Conservation (phyloP, 441 rosid species). For the Syzygium syzygioides region DNA sequence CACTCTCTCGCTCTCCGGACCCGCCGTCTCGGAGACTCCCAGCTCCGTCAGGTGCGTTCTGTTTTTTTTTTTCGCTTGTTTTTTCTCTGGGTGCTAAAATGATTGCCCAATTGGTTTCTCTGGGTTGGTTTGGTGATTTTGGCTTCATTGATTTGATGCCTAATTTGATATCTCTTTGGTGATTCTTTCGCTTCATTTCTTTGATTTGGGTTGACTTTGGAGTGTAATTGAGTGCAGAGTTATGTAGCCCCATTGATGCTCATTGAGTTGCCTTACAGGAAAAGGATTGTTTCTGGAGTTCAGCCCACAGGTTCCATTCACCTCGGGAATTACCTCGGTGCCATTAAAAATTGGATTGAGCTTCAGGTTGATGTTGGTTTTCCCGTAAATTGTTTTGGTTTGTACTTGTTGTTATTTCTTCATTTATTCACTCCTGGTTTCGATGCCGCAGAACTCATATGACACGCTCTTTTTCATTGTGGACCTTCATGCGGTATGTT, state of each 20-base stretch:
- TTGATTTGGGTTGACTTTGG: not conserved
- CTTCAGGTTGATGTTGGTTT: slow-evolving; percentile 52
- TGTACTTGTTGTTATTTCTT: not conserved
- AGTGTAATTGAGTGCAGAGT: not conserved
- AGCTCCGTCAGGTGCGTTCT: slow-evolving; percentile 27
- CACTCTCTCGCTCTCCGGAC: slow-evolving; percentile 36
- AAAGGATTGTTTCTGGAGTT: slow-evolving; percentile 88
- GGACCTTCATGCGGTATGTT: slow-evolving; percentile 84
- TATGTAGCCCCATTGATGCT: not conserved
- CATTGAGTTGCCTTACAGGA: slow-evolving; percentile 27
- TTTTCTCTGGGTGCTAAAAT: not conserved
- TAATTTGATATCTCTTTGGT: not conserved
- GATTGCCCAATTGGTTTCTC: not conserved
- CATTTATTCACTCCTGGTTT: slow-evolving; percentile 8
- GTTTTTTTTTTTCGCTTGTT: not conserved
- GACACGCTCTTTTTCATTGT: slow-evolving; percentile 85
- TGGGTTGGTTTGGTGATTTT: not conserved
- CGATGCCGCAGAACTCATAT: slow-evolving; percentile 57
- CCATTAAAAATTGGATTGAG: slow-evolving; percentile 77
- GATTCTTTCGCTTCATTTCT: not conserved
- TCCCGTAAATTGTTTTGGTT: not conserved
- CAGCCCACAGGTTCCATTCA: slow-evolving; percentile 92
- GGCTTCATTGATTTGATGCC: not conserved
- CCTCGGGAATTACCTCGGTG: slow-evolving; percentile 92
- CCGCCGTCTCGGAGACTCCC: slow-evolving; percentile 30